These are phyloP conservation scores for Umbelopsis sp. DNA, from an alignment of 192 early-diverging fungal genomes.

Conservation along the genomic window DNA sequence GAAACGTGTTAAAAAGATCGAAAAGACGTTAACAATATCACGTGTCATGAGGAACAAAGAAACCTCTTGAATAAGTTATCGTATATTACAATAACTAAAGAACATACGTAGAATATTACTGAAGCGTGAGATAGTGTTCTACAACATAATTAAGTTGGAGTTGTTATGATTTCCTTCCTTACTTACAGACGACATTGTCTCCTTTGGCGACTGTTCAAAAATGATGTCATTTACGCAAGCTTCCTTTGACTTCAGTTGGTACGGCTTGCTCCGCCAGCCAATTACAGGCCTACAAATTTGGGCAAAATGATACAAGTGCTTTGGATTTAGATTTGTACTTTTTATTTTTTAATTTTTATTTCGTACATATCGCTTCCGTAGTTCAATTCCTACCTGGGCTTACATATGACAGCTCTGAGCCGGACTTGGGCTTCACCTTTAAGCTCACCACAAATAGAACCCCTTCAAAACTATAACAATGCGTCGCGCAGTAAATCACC, in stretches of 20 bases:
- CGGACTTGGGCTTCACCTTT: constrained; percentile 14
- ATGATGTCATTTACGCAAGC: constrained; percentile 1
- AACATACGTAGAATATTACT: too few relatives aligned
- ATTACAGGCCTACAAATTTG: background rate
- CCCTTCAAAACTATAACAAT: background rate
- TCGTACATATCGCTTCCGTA: background rate
- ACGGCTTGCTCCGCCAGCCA: background rate
- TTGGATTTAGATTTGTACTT: background rate
- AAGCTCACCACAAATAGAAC: constrained; percentile 18
- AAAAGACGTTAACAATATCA: background rate
- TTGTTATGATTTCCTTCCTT: too few relatives aligned
- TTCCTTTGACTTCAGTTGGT: too few relatives aligned
- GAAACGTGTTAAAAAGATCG: background rate
- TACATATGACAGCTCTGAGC: constrained; percentile 5
- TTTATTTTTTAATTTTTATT: constrained; percentile 5
- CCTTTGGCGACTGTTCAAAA: background rate
- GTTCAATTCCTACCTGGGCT: background rate
- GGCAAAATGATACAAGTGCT: background rate
- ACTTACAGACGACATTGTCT: too few relatives aligned
- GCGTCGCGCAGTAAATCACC: background rate
- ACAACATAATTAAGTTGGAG: too few relatives aligned
- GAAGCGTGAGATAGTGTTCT: too few relatives aligned
- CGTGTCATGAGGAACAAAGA: background rate
- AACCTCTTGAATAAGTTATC: background rate
- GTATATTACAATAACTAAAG: background rate